phyloP scores from a whole-genome alignment of 2,329 filamentous ascomycete genomes.

The Arthroderma sp. region DNA sequence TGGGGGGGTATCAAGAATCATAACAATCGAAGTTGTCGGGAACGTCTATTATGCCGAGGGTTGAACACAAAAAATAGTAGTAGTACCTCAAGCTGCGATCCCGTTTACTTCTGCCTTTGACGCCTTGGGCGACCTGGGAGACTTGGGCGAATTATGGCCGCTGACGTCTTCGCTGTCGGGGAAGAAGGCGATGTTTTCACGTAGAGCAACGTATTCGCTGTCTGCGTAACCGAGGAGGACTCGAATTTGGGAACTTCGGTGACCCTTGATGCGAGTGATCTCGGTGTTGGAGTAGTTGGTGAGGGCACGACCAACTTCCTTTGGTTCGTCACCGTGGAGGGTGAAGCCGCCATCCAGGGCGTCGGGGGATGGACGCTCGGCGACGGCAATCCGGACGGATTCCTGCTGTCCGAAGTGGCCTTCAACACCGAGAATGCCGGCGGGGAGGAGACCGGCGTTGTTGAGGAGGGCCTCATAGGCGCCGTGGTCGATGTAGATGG shows the following conservation, averaged over 20 bases:
- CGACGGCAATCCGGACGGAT: constrained; percentile 73
- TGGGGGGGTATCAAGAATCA: too few relatives aligned
- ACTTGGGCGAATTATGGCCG: too few relatives aligned
- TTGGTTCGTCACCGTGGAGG: constrained; percentile 31
- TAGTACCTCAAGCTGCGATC: too few relatives aligned
- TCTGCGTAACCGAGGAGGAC: constrained; percentile 78
- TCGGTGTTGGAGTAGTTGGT: constrained; percentile 88
- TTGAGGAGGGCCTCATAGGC: constrained; percentile 66
- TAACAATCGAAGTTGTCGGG: too few relatives aligned
- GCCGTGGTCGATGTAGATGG: constrained; percentile 82
- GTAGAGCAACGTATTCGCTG: constrained; percentile 81
- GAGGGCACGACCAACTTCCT: constrained; percentile 74
- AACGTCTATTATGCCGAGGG: too few relatives aligned
- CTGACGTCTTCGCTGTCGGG: too few relatives aligned
- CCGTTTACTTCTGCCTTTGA: too few relatives aligned
- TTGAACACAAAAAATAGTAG: too few relatives aligned
- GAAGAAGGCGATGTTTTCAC: constrained; percentile 76
- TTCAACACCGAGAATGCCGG: constrained; percentile 79
- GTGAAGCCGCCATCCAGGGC: constrained; percentile 28
- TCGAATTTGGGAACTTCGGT: constrained; percentile 69
- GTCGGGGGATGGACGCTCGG: constrained; percentile 40
- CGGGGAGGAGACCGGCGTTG: constrained; percentile 79
- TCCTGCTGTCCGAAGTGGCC: constrained; percentile 86
- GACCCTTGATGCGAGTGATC: constrained; percentile 70
- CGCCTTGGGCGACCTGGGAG: too few relatives aligned